Conservation (phyloP, 352 stramenopile genomes). For the Globisporangium polare region DNA sequence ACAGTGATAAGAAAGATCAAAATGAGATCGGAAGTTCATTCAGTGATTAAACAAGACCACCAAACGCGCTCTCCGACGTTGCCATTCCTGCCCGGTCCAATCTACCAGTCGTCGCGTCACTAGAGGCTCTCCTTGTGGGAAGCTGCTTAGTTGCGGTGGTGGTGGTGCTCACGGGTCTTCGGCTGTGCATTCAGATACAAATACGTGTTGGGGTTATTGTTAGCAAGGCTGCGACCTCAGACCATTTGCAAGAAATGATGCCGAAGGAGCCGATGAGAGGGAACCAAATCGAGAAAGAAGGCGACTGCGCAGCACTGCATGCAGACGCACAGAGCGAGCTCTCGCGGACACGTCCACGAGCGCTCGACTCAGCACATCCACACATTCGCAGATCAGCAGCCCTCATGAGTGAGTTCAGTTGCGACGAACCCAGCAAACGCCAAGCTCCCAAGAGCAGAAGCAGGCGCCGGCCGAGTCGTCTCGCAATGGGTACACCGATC, state of each 20-base stretch:
- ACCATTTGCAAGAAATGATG: constrained; percentile 17
- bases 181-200: constrained; percentile 30
- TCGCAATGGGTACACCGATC: constrained; percentile 67
- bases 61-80: constrained; percentile 7
- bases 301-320: not conserved
- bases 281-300: not conserved
- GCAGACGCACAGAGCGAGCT: not conserved
- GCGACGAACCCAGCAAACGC: constrained; percentile 1
- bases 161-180: constrained; percentile 68
- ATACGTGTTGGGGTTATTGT: constrained; percentile 16
- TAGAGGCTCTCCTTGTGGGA: constrained; percentile 14
- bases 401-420: not conserved
- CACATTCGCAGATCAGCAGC: not conserved
- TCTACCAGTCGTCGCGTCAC: constrained; percentile 9
- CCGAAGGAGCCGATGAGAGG: constrained; percentile 50
- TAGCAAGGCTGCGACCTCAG: constrained; percentile 36
- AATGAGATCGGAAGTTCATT: constrained; percentile 31
- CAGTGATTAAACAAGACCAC: constrained; percentile 7
- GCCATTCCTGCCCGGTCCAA: constrained; percentile 19
- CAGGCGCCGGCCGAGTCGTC: constrained; percentile 14
- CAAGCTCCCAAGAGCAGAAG: constrained; percentile 1
- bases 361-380: not conserved
- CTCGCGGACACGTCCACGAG: not conserved
- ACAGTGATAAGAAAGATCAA: constrained; percentile 8
- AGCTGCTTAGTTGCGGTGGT: constrained; percentile 75